These are phyloP conservation scores for Pestalotiopsis sp. DNA, from an alignment of 2,329 filamentous ascomycete genomes.

Conservation along the genomic window DNA sequence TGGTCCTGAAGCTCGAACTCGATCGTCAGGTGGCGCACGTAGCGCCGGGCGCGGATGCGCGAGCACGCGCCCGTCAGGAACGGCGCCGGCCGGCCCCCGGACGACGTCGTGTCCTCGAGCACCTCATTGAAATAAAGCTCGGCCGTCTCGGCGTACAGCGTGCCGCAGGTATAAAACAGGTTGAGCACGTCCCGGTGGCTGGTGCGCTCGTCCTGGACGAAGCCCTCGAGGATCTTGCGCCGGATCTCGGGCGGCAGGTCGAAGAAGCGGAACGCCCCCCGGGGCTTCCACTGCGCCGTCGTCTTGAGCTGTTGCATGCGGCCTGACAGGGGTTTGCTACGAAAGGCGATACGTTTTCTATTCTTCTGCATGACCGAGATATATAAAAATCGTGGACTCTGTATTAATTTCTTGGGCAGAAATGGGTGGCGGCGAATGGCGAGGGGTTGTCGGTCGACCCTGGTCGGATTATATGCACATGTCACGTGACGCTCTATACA, in stretches of 20 bases:
- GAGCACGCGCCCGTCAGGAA: slow-evolving; percentile 21
- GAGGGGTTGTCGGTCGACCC: too few relatives aligned
- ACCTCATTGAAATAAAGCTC: slow-evolving; percentile 27
- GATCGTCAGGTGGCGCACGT: slow-evolving; percentile 24
- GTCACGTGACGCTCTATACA: too few relatives aligned
- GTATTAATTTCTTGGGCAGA: too few relatives aligned
- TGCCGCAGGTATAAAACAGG: slow-evolving; percentile 23
- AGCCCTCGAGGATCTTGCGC: slow-evolving; percentile 21
- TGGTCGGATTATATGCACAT: too few relatives aligned
- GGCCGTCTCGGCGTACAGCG: slow-evolving; percentile 26
- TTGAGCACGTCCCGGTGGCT: slow-evolving; percentile 17
- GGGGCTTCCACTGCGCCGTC: background rate
- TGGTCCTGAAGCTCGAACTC: slow-evolving; percentile 22
- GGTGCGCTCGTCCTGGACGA: slow-evolving; percentile 14
- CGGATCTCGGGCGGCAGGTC: slow-evolving; percentile 28
- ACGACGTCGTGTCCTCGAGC: slow-evolving; percentile 20
- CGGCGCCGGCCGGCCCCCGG: slow-evolving; percentile 15
- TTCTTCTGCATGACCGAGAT: background rate
- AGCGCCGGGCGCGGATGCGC: slow-evolving; percentile 22
- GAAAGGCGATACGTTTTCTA: slow-evolving; percentile 2
- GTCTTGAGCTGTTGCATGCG: background rate
- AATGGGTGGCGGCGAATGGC: too few relatives aligned
- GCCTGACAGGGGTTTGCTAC: slow-evolving; percentile 4
- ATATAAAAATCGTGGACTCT: too few relatives aligned
- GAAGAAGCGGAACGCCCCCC: slow-evolving; percentile 26